A percentile compares a stretch with the other conserved stretches of the same genome.
Conservation (phyloP, 805 yeast species). For the Tetrapisispora nanseiensis region DNA sequence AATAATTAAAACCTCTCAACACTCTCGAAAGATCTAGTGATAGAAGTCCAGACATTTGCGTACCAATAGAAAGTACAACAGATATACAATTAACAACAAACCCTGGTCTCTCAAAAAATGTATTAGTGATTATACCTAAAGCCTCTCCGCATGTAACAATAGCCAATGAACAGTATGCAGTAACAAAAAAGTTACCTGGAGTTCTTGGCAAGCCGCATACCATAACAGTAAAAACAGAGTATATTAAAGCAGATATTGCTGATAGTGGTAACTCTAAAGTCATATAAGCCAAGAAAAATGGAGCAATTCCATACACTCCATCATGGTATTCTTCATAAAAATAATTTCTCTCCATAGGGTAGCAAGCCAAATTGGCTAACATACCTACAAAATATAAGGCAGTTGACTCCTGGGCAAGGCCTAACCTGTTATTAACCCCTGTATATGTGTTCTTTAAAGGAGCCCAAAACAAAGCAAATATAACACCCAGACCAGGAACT, state of each 20-base stretch:
- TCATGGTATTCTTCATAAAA: slow-evolving; percentile 76
- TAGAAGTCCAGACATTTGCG: slow-evolving; percentile 78
- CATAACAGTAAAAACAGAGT: slow-evolving; percentile 53
- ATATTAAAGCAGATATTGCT: slow-evolving; percentile 39
- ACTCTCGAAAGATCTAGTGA: slow-evolving; percentile 66
- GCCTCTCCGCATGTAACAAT: slow-evolving; percentile 74
- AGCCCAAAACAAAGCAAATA: slow-evolving; percentile 59
- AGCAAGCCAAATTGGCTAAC: slow-evolving; percentile 65
- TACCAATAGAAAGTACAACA: slow-evolving; percentile 55
- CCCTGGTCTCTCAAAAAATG: slow-evolving; percentile 64
- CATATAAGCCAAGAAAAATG: slow-evolving; percentile 42
- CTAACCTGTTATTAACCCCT: slow-evolving; percentile 60
- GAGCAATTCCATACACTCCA: slow-evolving; percentile 52
- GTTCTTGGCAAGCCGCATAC: slow-evolving; percentile 67
- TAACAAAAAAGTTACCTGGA: slow-evolving; percentile 54
- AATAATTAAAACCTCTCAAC: slow-evolving; percentile 58
- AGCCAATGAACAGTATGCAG: slow-evolving; percentile 43
- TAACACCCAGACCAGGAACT: slow-evolving; percentile 50
- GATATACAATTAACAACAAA: slow-evolving; percentile 70
- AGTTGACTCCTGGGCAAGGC: slow-evolving; percentile 63
- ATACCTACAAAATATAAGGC: slow-evolving; percentile 72
- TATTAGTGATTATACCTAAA: slow-evolving; percentile 70
- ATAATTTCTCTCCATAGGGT: slow-evolving; percentile 61
- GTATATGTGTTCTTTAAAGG: slow-evolving; percentile 38
- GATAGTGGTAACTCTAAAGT: slow-evolving; percentile 26